Evolutionary conservation across 768 basidiomycete genomes (phyloP).

Genomic region (Tricholoma hemisulphureum): DNA sequence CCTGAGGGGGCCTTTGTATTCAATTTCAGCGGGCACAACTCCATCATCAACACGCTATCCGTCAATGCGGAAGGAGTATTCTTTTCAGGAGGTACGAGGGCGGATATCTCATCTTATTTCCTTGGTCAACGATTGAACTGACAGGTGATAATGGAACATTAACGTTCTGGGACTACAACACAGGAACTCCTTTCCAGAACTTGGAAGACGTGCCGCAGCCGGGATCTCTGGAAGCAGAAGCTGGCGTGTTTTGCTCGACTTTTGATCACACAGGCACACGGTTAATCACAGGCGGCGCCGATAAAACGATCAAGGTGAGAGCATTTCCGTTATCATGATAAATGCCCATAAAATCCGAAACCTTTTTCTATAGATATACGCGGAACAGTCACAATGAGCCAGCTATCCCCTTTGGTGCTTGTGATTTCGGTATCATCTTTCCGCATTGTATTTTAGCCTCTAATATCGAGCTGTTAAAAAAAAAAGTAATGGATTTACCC

Average conservation of each 20-base stretch:
- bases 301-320: constrained; percentile 96
- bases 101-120: background rate
- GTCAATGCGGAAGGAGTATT: constrained; percentile 96
- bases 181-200: constrained; percentile 93
- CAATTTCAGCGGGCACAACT: constrained; percentile 95
- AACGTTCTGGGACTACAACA: constrained; percentile 92
- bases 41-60: constrained; percentile 93
- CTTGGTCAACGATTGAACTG: background rate
- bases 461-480: background rate
- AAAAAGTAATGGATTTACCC: background rate
- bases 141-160: constrained; percentile 89
- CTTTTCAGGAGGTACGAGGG: constrained; percentile 84
- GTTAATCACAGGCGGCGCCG: constrained; percentile 93
- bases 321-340: constrained; percentile 3
- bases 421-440: background rate
- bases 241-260: constrained; percentile 94
- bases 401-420: background rate
- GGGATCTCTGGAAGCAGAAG: constrained; percentile 96
- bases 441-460: constrained; percentile 6
- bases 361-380: constrained; percentile 47
- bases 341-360: constrained; percentile 3
- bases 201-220: constrained; percentile 93
- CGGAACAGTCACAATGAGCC: constrained; percentile 61
- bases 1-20: constrained; percentile 95
- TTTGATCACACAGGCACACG: constrained; percentile 96